A percentile compares a stretch with the other conserved stretches of the same genome.
These are phyloP conservation scores for Epichloe sp. DNA, from an alignment of 2,329 filamentous ascomycete genomes.

Conservation along the genomic window DNA sequence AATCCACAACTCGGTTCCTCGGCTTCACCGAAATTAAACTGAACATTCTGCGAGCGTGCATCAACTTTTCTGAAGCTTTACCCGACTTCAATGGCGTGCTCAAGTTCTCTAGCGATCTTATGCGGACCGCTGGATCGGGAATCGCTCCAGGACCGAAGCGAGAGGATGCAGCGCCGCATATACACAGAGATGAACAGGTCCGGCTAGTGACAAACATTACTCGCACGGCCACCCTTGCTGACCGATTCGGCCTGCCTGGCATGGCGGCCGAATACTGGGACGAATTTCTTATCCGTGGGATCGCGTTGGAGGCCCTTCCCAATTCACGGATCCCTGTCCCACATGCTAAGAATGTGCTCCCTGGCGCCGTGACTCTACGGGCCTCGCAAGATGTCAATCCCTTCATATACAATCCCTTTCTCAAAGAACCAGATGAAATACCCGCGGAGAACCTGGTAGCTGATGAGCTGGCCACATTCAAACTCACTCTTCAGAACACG, in stretches of 20 bases:
- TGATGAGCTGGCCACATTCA: constrained; percentile 64
- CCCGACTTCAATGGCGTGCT: constrained; percentile 88
- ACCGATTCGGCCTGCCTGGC: constrained; percentile 56
- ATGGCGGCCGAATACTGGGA: constrained; percentile 89
- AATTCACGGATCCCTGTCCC: constrained; percentile 49
- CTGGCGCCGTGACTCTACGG: constrained; percentile 34
- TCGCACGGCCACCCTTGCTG: constrained; percentile 67
- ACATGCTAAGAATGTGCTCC: constrained; percentile 44
- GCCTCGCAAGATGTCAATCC: constrained; percentile 58
- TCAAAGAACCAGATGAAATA: constrained; percentile 51
- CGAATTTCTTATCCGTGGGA: constrained; percentile 73
- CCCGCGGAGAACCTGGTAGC: constrained; percentile 61
- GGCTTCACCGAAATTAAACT: constrained; percentile 73
- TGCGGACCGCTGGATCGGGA: constrained; percentile 70
- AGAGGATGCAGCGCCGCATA: constrained; percentile 55
- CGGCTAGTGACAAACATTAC: constrained; percentile 75
- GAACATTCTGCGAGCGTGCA: constrained; percentile 77
- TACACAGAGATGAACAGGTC: constrained; percentile 72
- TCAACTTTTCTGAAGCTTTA: constrained; percentile 85
- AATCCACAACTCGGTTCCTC: constrained; percentile 49
- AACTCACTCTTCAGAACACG: constrained; percentile 79
- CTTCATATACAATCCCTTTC: constrained; percentile 90
- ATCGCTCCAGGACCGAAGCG: constrained; percentile 59
- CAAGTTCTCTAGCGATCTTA: constrained; percentile 68
- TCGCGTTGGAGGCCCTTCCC: constrained; percentile 54